Evolutionary conservation across 2,329 filamentous ascomycete genomes (phyloP).

Genomic region (Rhynchosporium graminicola): DNA sequence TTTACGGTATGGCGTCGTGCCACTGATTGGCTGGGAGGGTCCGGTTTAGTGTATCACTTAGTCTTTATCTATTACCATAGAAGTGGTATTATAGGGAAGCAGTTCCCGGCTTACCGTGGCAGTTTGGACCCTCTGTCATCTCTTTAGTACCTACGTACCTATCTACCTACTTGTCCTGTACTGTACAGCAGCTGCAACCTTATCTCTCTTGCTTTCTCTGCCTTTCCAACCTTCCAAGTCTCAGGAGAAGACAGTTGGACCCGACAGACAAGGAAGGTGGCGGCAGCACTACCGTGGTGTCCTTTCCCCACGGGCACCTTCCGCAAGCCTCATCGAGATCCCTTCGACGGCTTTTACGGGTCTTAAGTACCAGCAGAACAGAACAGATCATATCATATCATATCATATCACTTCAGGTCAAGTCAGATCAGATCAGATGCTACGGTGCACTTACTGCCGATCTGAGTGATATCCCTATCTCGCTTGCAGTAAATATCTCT

Average conservation of each 20-base stretch:
- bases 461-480: slow-evolving; percentile 18
- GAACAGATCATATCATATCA: neutral
- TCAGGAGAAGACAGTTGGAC: neutral
- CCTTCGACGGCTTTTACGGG: slow-evolving; percentile 10
- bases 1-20: neutral
- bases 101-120: neutral
- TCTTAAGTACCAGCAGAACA: neutral
- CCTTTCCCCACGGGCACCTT: slow-evolving; percentile 9
- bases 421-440: slow-evolving; percentile 10
- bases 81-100: neutral
- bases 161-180: neutral
- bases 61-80: slow-evolving; percentile 7
- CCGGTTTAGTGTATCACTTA: slow-evolving; percentile 12
- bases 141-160: neutral
- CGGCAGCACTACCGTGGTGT: neutral
- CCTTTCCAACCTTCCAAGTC: neutral
- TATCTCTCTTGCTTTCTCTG: slow-evolving; percentile 7
- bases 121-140: neutral
- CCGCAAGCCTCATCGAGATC: slow-evolving; percentile 2
- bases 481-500: slow-evolving; percentile 2
- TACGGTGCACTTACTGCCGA: slow-evolving; percentile 18
- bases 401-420: slow-evolving; percentile 1
- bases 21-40: neutral
- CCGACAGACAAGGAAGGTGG: neutral
- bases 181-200: slow-evolving; percentile 13